phyloP scores from a whole-genome alignment of 768 basidiomycete species.

The Heimioporus sp. region DNA sequence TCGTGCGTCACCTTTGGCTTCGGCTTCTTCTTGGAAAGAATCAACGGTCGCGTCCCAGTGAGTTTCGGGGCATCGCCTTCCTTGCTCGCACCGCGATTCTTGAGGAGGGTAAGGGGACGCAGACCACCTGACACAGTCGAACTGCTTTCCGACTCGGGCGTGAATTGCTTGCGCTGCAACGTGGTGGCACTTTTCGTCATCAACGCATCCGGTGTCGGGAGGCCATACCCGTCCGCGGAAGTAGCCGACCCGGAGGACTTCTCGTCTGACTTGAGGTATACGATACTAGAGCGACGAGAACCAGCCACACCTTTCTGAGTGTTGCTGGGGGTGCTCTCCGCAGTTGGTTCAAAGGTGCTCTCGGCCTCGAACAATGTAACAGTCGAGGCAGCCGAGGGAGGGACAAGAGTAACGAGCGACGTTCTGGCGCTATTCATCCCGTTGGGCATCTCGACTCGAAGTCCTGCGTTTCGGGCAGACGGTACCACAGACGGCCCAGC shows the following conservation, averaged over 20 bases:
- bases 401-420: slow-evolving; percentile 45
- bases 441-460: slow-evolving; percentile 51
- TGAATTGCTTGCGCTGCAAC: slow-evolving; percentile 38
- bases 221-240: neutral
- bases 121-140: slow-evolving; percentile 46
- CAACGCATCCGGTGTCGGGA: too few species aligned
- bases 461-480: slow-evolving; percentile 45
- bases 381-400: slow-evolving; percentile 59
- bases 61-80: slow-evolving; percentile 18
- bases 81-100: slow-evolving; percentile 51
- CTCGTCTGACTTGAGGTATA: slow-evolving; percentile 63
- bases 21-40: slow-evolving; percentile 53
- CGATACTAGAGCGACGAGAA: slow-evolving; percentile 55
- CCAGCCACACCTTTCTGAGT: slow-evolving; percentile 25
- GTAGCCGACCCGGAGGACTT: slow-evolving; percentile 10
- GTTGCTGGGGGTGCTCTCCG: slow-evolving; percentile 66
- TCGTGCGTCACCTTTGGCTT: slow-evolving; percentile 33
- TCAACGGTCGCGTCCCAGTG: slow-evolving; percentile 51
- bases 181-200: too few species aligned
- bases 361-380: slow-evolving; percentile 56
- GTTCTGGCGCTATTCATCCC: slow-evolving; percentile 49
- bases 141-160: slow-evolving; percentile 22
- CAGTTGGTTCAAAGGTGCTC: slow-evolving; percentile 20
- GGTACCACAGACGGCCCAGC: slow-evolving; percentile 28
- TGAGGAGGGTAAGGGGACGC: slow-evolving; percentile 61